Percentiles rank a stretch among this genome's conserved stretches.
phyloP scores from a whole-genome alignment of 768 basidiomycete genomes.

The Strobilomyces dryophilus region DNA sequence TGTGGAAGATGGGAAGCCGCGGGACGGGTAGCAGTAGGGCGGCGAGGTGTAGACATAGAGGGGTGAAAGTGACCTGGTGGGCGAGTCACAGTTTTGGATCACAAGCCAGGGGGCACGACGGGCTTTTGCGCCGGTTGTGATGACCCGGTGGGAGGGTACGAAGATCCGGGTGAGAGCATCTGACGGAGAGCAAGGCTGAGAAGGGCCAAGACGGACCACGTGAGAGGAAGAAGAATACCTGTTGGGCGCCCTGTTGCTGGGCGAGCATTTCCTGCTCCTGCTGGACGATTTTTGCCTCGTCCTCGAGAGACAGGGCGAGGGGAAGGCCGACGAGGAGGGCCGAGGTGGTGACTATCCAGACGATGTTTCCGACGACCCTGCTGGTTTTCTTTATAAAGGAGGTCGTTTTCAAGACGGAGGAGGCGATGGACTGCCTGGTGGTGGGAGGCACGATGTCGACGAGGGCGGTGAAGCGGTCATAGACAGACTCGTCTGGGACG shows the following conservation, averaged over 20 bases:
- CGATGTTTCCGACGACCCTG: conserved; percentile 78
- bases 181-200: conserved; percentile 29
- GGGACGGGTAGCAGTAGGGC: conserved; percentile 15
- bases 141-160: conserved; percentile 49
- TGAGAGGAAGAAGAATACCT: conserved; percentile 46
- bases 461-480: conserved; percentile 86
- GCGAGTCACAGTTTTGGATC: conserved; percentile 19
- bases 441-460: conserved; percentile 94
- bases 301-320: conserved; percentile 88
- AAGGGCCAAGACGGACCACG: neutral
- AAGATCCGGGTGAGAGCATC: conserved; percentile 67
- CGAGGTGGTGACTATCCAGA: conserved; percentile 94
- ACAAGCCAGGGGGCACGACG: conserved; percentile 86
- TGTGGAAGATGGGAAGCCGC: conserved; percentile 11
- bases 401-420: conserved; percentile 56
- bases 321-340: conserved; percentile 93
- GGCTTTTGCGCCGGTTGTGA: conserved; percentile 40
- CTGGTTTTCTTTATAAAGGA: conserved; percentile 62
- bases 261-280: conserved; percentile 94
- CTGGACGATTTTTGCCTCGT: conserved; percentile 90
- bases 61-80: neutral
- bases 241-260: conserved; percentile 89
- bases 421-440: conserved; percentile 72
- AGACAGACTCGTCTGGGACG: conserved; percentile 72
- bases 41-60: conserved; percentile 2